Conservation (phyloP, 106 monocot genomes). For the Amphibolis antarctica region DNA sequence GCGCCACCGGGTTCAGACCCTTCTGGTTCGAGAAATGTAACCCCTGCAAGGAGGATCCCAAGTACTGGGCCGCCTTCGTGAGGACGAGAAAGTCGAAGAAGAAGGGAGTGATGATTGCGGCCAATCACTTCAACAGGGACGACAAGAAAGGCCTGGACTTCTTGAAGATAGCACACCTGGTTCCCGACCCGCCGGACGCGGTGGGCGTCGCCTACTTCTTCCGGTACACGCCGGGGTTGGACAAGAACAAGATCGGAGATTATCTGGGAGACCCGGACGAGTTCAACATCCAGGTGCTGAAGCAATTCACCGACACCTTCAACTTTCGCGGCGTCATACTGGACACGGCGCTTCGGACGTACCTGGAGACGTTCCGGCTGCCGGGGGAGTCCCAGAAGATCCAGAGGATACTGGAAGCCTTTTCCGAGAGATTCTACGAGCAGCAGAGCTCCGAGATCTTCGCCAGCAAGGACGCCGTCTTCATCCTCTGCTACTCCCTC, state of each 20-base stretch:
- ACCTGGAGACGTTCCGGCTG: slow-evolving; percentile 72
- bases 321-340: slow-evolving; percentile 58
- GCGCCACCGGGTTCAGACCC: slow-evolving; percentile 30
- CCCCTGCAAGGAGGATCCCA: slow-evolving; percentile 9
- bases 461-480: slow-evolving; percentile 58
- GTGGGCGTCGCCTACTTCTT: slow-evolving; percentile 60
- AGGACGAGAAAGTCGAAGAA: slow-evolving; percentile 66
- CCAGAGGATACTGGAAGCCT: slow-evolving; percentile 72
- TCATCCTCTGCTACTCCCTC: slow-evolving; percentile 77
- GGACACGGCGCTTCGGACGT: slow-evolving; percentile 61
- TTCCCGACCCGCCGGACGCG: slow-evolving; percentile 43
- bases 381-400: slow-evolving; percentile 98
- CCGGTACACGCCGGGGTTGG: slow-evolving; percentile 64
- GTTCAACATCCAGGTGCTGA: slow-evolving; percentile 56
- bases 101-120: slow-evolving; percentile 58
- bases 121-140: slow-evolving; percentile 74
- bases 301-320: slow-evolving; percentile 57
- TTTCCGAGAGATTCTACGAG: slow-evolving; percentile 72
- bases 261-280: slow-evolving; percentile 65
- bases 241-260: slow-evolving; percentile 83
- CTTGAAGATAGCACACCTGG: slow-evolving; percentile 33
- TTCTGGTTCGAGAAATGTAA: slow-evolving; percentile 57
- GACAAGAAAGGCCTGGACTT: slow-evolving; percentile 82
- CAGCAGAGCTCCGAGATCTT: slow-evolving; percentile 59
- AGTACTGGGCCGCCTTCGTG: slow-evolving; percentile 54